A percentile compares a stretch with the other conserved stretches of the same genome.
Evolutionary conservation across 2,329 filamentous ascomycete species (phyloP).

Genomic region (Colletotrichum karsti): DNA sequence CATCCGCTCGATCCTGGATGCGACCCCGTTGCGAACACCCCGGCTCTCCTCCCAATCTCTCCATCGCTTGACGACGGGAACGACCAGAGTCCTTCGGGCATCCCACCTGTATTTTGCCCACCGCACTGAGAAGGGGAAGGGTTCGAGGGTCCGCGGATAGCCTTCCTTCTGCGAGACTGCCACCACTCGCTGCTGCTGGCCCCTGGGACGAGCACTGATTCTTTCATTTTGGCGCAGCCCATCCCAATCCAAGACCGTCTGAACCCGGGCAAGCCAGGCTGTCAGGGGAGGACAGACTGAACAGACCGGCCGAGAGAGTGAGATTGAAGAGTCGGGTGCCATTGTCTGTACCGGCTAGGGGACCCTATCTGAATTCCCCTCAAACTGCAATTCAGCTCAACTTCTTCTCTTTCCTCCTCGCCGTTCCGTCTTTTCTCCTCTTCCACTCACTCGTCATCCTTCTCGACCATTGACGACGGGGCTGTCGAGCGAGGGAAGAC

Average conservation of each 20-base stretch:
- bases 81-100: background rate
- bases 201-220: constrained; percentile 14
- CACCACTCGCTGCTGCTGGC: background rate
- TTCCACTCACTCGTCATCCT: background rate
- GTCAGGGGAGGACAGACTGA: constrained; percentile 20
- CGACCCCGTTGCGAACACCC: constrained; percentile 5
- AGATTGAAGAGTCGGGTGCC: constrained; percentile 23
- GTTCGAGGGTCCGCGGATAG: constrained; percentile 3
- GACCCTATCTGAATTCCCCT: constrained; percentile 2
- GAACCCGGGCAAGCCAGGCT: constrained; percentile 22
- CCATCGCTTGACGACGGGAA: background rate
- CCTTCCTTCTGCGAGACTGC: background rate
- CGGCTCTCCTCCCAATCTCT: constrained; percentile 1
- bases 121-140: background rate
- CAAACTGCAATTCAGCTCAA: background rate
- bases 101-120: constrained; percentile 8
- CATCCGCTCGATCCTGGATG: constrained; percentile 7
- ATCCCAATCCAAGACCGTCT: constrained; percentile 26
- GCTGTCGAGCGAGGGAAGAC: constrained; percentile 14
- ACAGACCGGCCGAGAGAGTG: constrained; percentile 17
- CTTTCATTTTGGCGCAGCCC: constrained; percentile 14
- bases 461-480: background rate
- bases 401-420: background rate
- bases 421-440: background rate
- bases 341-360: background rate